Base-by-base conservation (phyloP, 2,329 filamentous ascomycete genomes). In the Neofusicoccum laricinum region DNA sequence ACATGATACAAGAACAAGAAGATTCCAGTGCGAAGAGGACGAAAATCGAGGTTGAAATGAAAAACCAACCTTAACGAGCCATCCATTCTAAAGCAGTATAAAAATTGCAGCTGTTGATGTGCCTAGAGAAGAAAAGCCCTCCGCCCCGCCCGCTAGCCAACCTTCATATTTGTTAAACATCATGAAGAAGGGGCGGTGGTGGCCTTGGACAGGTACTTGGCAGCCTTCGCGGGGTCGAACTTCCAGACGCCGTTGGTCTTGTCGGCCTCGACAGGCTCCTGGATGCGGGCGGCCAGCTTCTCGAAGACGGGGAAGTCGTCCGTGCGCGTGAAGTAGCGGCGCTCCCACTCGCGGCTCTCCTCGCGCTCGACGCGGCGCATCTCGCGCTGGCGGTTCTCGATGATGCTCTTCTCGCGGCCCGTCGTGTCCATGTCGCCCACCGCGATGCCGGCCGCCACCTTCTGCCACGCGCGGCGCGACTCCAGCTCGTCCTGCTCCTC, bases 401-500 rank as follows among this genome's bases (percentile, higher is more conserved):
- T 96, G 77, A 92, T 91, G 64, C 86, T 85, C 82, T 98, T 98
- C 75, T 96, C 91, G 14, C 79, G 73, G 1, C 88, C 87, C 0
- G 92, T 92, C 4, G 85, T 80, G 69, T 97, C 92, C 85, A 97
- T 92, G 76, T 97, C 92, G 65, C 92, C 91, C 69, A 85, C 86
- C 64, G 86, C 84, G 71, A 98, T 95, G 51, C 89, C 92, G 34
- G 86, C 85, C 0, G 92, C 92, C 30, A 98, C 94, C 72, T 91
- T 91, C 67, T 85, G 82, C 95, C 94, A 98, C 3, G 94, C 94
- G 65, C 91, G 87, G 51, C 94, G 88, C 14, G 91, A 92, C 80
- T 98, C 94, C 68, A 95, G 88, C 11, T 92, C 87, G 74, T 96
- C 90, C 79, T 97, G 94, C 69, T 90, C 78, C 66, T 93, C 89